Evolutionary conservation across 331 rosid species (phyloP).

Genomic region (Quercus phellos): DNA sequence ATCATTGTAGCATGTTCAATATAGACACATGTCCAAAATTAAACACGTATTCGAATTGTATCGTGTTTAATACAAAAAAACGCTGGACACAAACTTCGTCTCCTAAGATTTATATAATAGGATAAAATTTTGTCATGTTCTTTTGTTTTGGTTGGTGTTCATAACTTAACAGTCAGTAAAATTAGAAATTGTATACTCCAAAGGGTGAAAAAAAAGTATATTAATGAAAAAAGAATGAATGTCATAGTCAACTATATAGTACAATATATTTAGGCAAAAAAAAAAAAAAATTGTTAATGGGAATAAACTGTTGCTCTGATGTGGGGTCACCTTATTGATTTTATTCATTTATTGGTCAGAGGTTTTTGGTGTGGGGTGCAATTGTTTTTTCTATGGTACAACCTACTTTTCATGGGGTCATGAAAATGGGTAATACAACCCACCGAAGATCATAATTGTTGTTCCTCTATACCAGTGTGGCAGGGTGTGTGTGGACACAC

Average conservation of each 20-base stretch:
- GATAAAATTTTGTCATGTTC: background rate
- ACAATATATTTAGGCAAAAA: no score
- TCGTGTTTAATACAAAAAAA: no score
- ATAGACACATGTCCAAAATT: rapidly evolving
- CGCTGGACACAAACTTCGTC: no score
- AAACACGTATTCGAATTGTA: rapidly evolving
- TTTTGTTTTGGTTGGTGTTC: background rate
- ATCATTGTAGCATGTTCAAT: no score
- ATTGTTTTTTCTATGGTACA: slow-evolving; percentile 2
- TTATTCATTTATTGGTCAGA: background rate
- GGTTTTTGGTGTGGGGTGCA: background rate
- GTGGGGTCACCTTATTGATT: background rate
- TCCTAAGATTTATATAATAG: no score
- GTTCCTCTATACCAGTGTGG: slow-evolving; percentile 30
- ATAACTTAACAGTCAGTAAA: background rate
- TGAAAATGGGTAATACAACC: slow-evolving; percentile 38
- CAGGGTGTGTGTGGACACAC: slow-evolving; percentile 8
- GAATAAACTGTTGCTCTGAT: no score
- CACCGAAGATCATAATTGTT: slow-evolving; percentile 47
- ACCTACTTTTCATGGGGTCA: slow-evolving; percentile 37
- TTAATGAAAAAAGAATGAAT: no score
- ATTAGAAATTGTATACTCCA: no score
- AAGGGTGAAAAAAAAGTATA: no score
- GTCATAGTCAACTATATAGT: no score
- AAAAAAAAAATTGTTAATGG: no score